A percentile compares a stretch with the other conserved stretches of the same genome.
Conservation (phyloP, 306 rosid genomes). For the Styphnolobium japonicum region DNA sequence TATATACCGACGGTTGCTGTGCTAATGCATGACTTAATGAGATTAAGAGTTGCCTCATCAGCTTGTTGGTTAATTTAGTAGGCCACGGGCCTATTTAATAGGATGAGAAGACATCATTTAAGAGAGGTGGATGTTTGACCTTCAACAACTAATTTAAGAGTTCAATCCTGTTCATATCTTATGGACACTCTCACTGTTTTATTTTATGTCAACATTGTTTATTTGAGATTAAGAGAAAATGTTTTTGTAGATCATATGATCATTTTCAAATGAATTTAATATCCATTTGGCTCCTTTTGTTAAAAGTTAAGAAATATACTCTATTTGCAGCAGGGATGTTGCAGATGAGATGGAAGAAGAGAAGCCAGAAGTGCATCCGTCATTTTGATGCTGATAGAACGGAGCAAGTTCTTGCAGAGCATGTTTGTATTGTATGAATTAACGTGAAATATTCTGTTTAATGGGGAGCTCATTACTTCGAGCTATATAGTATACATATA, state of each 20-base stretch:
- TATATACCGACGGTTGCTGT: background rate
- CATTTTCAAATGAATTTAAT: background rate
- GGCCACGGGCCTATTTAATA: background rate
- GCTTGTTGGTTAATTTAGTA: background rate
- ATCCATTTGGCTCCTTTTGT: background rate
- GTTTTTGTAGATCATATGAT: background rate
- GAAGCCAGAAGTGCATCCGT: constrained; percentile 32
- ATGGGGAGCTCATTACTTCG: constrained; percentile 1
- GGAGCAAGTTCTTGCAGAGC: constrained; percentile 12
- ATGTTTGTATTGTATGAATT: background rate
- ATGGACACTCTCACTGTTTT: too few species aligned
- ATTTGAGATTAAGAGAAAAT: background rate
- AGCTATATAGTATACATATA: background rate
- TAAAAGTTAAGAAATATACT: constrained; percentile 4
- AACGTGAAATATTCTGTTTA: background rate
- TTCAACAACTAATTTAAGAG: too few species aligned
- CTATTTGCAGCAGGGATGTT: constrained; percentile 39
- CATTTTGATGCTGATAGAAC: constrained; percentile 26
- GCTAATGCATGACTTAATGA: background rate
- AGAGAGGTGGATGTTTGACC: background rate
- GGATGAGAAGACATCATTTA: background rate
- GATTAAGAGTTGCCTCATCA: background rate
- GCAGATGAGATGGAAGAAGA: constrained; percentile 65
- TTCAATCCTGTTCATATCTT: background rate
- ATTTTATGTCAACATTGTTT: background rate